Percentiles rank a stretch among this genome's conserved stretches.
Conservation (phyloP, 2,329 filamentous ascomycete genomes). For the Ceratocystis cubensis region DNA sequence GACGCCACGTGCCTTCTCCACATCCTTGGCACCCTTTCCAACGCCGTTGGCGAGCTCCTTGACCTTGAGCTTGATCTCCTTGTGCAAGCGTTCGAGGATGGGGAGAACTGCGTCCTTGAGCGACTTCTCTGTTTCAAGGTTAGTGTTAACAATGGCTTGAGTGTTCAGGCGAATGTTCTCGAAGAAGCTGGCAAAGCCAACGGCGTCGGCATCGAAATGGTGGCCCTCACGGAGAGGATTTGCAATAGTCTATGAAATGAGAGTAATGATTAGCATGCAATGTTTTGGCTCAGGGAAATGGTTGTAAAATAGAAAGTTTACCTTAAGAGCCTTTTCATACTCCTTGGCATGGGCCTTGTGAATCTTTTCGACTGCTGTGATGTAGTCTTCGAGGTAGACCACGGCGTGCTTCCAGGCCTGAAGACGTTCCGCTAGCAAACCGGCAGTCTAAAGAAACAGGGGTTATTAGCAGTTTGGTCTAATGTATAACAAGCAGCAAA, state of each 20-base stretch:
- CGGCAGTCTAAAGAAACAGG: slow-evolving; percentile 46
- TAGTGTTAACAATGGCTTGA: slow-evolving; percentile 77
- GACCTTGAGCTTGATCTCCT: slow-evolving; percentile 91
- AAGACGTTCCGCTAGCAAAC: slow-evolving; percentile 71
- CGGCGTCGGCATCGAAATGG: slow-evolving; percentile 84
- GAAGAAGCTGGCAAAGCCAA: slow-evolving; percentile 78
- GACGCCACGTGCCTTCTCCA: slow-evolving; percentile 71
- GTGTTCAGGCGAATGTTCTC: slow-evolving; percentile 91
- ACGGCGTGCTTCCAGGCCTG: slow-evolving; percentile 95
- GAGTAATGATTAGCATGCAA: slow-evolving; percentile 14
- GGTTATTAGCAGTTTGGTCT: not conserved
- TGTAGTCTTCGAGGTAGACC: slow-evolving; percentile 81
- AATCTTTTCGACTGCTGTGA: slow-evolving; percentile 71
- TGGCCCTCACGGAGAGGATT: slow-evolving; percentile 77
- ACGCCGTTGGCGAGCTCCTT: slow-evolving; percentile 79
- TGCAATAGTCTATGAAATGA: slow-evolving; percentile 56
- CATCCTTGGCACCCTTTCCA: slow-evolving; percentile 73
- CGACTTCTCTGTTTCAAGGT: slow-evolving; percentile 81
- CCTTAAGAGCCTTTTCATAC: slow-evolving; percentile 89
- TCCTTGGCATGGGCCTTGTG: slow-evolving; percentile 81
- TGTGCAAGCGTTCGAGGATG: slow-evolving; percentile 78
- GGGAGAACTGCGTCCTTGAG: slow-evolving; percentile 78
- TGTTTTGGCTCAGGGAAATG: not conserved
- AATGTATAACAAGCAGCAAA: not conserved
- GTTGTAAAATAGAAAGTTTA: slow-evolving; percentile 27